Conservation (phyloP, 306 rosid genomes). For the Vigna reflexopilosa region DNA sequence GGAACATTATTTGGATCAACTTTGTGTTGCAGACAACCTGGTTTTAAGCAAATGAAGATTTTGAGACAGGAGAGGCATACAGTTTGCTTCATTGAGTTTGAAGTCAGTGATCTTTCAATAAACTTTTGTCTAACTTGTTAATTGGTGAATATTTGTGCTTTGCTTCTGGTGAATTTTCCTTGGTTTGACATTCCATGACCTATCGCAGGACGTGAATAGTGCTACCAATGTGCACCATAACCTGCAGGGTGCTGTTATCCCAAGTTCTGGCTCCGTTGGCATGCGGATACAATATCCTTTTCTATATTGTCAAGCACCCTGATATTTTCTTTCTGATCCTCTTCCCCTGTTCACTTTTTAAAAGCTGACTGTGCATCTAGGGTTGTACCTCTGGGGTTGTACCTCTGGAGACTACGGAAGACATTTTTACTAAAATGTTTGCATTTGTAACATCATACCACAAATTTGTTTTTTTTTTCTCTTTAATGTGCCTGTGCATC, state of each 20-base stretch:
- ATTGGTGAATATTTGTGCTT: neutral
- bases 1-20: slow-evolving; percentile 34
- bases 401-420: neutral
- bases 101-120: slow-evolving; percentile 64
- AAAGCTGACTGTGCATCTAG: slow-evolving; percentile 6
- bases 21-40: slow-evolving; percentile 81
- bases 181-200: slow-evolving; percentile 25
- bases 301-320: slow-evolving; percentile 31
- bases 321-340: slow-evolving; percentile 15
- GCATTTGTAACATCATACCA: slow-evolving; percentile 10
- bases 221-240: slow-evolving; percentile 89
- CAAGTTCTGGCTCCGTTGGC: slow-evolving; percentile 98
- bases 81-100: slow-evolving; percentile 98
- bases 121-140: slow-evolving; percentile 8
- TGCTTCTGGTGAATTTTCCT: slow-evolving; percentile 21
- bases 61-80: slow-evolving; percentile 99
- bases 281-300: slow-evolving; percentile 99
- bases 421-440: slow-evolving; percentile 15
- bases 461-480: neutral
- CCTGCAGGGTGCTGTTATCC: slow-evolving; percentile 98
- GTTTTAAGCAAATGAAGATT: slow-evolving; percentile 98
- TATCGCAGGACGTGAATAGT: slow-evolving; percentile 85
- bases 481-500: slow-evolving; percentile 7
- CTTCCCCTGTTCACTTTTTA: neutral
- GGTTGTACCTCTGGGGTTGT: slow-evolving; percentile 6